Conservation (phyloP, 1,284 basidiomycete species). For the Gomphus bonarii region DNA sequence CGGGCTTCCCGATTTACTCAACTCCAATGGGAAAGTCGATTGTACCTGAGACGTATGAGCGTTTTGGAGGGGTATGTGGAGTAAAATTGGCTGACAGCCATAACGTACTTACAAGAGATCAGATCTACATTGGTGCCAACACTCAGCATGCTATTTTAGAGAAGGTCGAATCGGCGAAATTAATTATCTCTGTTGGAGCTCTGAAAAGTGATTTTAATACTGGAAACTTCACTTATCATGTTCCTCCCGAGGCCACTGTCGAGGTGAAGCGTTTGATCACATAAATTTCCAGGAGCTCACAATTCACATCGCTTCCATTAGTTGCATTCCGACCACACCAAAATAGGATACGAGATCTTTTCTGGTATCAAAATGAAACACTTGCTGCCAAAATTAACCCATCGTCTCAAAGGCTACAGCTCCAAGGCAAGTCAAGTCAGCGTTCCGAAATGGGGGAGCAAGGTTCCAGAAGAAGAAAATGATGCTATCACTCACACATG, state of each 20-base stretch:
- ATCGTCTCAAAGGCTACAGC: constrained; percentile 36
- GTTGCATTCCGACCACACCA: constrained; percentile 78
- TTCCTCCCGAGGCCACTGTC: constrained; percentile 48
- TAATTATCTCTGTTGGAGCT: constrained; percentile 76
- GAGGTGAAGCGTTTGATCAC: constrained; percentile 38
- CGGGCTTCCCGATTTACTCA: constrained; percentile 69
- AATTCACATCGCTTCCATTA: constrained; percentile 20
- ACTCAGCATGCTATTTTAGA: constrained; percentile 64
- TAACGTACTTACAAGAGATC: constrained; percentile 7
- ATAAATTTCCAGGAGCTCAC: not conserved
- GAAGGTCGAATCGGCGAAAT: constrained; percentile 72
- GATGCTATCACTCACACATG: constrained; percentile 61
- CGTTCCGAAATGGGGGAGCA: constrained; percentile 38
- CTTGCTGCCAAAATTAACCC: constrained; percentile 57
- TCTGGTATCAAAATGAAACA: constrained; percentile 62
- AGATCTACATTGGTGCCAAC: constrained; percentile 79
- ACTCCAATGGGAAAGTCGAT: constrained; percentile 88
- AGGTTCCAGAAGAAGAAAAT: constrained; percentile 38
- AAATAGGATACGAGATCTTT: constrained; percentile 54
- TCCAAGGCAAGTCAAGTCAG: constrained; percentile 29
- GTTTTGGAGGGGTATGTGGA: constrained; percentile 78
- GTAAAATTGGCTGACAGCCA: not conserved
- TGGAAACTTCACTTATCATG: constrained; percentile 71
- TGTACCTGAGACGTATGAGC: constrained; percentile 66
- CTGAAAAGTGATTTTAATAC: constrained; percentile 89